Conservation (phyloP, 805 yeast species). For the Metschnikowia cubensis region DNA sequence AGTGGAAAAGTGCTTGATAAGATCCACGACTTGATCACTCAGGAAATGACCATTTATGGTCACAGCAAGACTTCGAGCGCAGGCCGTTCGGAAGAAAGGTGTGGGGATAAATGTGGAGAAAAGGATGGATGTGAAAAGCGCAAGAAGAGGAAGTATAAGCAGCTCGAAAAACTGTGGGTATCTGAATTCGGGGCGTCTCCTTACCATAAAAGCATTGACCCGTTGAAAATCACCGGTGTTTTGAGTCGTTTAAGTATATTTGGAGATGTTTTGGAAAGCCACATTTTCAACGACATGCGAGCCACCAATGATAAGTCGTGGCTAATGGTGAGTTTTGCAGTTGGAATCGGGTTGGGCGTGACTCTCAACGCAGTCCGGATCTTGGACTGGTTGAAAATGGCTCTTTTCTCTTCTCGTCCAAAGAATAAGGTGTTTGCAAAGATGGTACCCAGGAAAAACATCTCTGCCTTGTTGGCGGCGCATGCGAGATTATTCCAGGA, state of each 20-base stretch:
- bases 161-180: conserved; percentile 8
- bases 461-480: background rate
- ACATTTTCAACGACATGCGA: background rate
- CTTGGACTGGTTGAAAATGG: background rate
- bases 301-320: conserved; percentile 4
- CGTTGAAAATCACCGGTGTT: conserved; percentile 26
- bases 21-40: conserved; percentile 26
- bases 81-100: background rate
- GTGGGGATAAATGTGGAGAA: background rate
- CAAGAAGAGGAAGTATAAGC: conserved; percentile 8
- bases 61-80: background rate
- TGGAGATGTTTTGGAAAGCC: conserved; percentile 5
- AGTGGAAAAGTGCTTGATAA: conserved; percentile 23
- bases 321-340: conserved; percentile 30
- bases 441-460: background rate
- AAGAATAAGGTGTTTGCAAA: background rate
- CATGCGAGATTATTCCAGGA: background rate
- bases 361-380: conserved; percentile 13
- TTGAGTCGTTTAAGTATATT: conserved; percentile 19
- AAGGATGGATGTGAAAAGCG: background rate
- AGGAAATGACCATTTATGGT: conserved; percentile 16
- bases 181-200: conserved; percentile 15
- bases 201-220: conserved; percentile 23
- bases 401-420: background rate
- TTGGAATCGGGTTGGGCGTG: conserved; percentile 37